Conservation (phyloP, 2,329 filamentous ascomycete genomes). For the Graphiopsis chlorocephala region DNA sequence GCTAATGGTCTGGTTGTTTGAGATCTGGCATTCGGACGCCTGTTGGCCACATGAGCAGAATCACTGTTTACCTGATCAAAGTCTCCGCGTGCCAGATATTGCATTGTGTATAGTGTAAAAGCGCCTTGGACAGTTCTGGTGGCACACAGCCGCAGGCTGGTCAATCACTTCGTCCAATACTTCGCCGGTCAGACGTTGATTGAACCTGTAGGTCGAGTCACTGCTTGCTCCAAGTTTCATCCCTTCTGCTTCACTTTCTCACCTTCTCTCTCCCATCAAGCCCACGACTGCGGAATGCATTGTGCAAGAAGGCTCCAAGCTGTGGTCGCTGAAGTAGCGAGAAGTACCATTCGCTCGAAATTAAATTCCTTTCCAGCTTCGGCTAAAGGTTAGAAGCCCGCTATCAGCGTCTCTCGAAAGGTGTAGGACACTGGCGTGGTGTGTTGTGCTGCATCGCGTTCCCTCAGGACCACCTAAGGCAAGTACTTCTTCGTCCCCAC, state of each 20-base stretch:
- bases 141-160: neutral
- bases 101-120: neutral
- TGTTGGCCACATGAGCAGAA: too few species aligned
- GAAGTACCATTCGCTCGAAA: neutral
- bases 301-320: neutral
- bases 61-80: neutral
- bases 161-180: too few species aligned
- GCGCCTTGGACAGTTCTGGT: neutral
- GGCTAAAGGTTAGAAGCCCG: neutral
- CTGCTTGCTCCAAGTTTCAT: too few species aligned
- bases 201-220: too few species aligned
- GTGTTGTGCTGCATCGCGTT: neutral
- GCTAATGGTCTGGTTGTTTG: too few species aligned
- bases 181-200: too few species aligned
- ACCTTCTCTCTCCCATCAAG: neutral
- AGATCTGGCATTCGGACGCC: too few species aligned
- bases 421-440: neutral
- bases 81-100: neutral
- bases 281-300: neutral
- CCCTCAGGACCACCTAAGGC: neutral
- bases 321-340: slow-evolving; percentile 5
- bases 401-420: neutral
- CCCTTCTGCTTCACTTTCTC: neutral
- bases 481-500: neutral
- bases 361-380: neutral